Evolutionary conservation across 2,329 filamentous ascomycete genomes (phyloP).

Genomic region (Colletotrichum plurivorum): DNA sequence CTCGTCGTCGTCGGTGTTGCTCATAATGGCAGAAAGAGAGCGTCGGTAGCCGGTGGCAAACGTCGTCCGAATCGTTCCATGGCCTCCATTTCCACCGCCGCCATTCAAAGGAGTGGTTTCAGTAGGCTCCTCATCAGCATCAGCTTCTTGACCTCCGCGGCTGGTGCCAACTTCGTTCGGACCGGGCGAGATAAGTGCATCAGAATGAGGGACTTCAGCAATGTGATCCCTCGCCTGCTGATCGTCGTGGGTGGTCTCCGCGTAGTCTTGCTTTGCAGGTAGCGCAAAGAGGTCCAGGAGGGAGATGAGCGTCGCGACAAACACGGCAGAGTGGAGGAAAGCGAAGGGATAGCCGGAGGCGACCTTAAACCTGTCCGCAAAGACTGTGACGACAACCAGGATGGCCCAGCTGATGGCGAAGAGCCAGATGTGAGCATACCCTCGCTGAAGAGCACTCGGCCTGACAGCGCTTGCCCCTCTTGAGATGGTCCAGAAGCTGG

Average conservation of each 20-base stretch:
- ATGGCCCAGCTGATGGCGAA: slow-evolving; percentile 81
- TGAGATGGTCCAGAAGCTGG: slow-evolving; percentile 86
- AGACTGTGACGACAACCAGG: slow-evolving; percentile 80
- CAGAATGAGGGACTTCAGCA: slow-evolving; percentile 47
- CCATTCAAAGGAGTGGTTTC: slow-evolving; percentile 67
- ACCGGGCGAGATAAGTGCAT: slow-evolving; percentile 56
- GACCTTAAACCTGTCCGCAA: slow-evolving; percentile 81
- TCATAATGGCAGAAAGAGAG: slow-evolving; percentile 54
- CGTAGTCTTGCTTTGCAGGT: slow-evolving; percentile 79
- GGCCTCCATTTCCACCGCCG: slow-evolving; percentile 48
- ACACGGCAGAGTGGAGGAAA: slow-evolving; percentile 83
- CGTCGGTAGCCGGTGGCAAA: slow-evolving; percentile 71
- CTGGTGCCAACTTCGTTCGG: slow-evolving; percentile 51
- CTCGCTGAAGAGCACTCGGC: slow-evolving; percentile 87
- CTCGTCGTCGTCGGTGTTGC: slow-evolving; percentile 43
- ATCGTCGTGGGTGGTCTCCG: slow-evolving; percentile 67
- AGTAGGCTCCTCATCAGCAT: slow-evolving; percentile 53
- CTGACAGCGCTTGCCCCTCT: slow-evolving; percentile 83
- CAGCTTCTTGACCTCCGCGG: neutral
- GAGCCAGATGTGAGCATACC: slow-evolving; percentile 87
- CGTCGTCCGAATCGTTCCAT: slow-evolving; percentile 57
- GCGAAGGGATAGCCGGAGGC: slow-evolving; percentile 85
- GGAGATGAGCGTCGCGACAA: slow-evolving; percentile 80
- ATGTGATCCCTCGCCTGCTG: slow-evolving; percentile 59
- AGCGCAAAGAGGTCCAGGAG: slow-evolving; percentile 86